Base-by-base conservation (phyloP, 202 grass and related monocot genomes). In the Panicum hallii region DNA sequence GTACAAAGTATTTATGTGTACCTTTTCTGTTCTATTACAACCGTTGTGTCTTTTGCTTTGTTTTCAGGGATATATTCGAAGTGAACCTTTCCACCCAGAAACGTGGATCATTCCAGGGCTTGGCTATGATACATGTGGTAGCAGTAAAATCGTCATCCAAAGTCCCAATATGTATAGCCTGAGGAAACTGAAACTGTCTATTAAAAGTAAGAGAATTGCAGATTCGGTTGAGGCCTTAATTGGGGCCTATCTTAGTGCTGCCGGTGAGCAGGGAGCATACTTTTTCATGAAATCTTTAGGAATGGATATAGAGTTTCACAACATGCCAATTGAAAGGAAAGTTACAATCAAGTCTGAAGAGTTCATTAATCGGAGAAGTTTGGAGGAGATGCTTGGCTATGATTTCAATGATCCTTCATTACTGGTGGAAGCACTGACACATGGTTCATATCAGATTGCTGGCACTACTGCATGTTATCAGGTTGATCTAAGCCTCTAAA, bases 361-460 rank as follows among this genome's bases (percentile, higher is more conserved):
- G 2, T 73, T 43, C 67, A 83, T 94, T 72, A 94, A 97, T 5
- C 19, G 86, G 47, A 76, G 56, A 77, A 77, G 79, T 45, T 80
- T 94, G 48, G 82, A 89, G 77, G 74, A n/a, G 22, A 30, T 89
- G 49, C 81, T 94, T 19, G 67, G 70, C 9, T 97, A 97, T 70
- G 22, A 14, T 28, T 97, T 94, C 46, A 78, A 45, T 42, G 92
- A 97, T 74, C 44, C 50, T 28, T 84, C 70, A 52, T 62, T 97
- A 46, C 88, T 97, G 70, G 14, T 93, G 40, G 94, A 97, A 92
- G 92, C 92, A 62, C 63, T 97, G 70, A 97, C 88, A 28, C 94
- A 94, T 63, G 88, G 92, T 8, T 97, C 94, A 5, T 94, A 91
- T 79, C 84, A 92, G 70, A 75, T 84, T 75, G 50, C 90, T 23